Percentiles rank a stretch among this genome's conserved stretches.
phyloP scores from a whole-genome alignment of 495 filamentous ascomycete species.

The Neurospora pannonica region DNA sequence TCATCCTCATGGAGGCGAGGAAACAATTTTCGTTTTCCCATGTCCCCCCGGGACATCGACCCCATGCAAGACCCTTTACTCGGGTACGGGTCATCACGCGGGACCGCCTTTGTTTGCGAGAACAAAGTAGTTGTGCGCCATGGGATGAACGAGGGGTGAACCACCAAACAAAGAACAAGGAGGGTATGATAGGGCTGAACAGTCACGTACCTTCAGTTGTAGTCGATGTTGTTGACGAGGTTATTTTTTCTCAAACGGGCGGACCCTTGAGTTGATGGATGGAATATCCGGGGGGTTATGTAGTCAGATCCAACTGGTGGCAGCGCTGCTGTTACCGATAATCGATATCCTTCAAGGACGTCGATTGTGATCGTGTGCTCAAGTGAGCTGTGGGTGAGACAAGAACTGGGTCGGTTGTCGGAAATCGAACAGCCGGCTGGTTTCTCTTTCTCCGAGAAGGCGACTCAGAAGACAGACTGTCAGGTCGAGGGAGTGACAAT shows the following conservation, averaged over 20 bases:
- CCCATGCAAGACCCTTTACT: neutral
- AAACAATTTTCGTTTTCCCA: neutral
- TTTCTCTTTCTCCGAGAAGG: constrained; percentile 9
- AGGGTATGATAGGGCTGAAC: neutral
- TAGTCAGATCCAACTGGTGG: constrained; percentile 30
- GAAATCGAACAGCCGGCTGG: constrained; percentile 21
- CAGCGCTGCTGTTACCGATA: constrained; percentile 24
- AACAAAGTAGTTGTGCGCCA: neutral
- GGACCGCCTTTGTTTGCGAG: neutral
- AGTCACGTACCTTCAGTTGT: neutral
- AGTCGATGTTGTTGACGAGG: neutral
- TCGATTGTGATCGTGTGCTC: constrained; percentile 15
- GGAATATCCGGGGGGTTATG: constrained; percentile 5
- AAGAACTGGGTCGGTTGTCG: constrained; percentile 18
- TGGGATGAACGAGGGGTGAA: neutral
- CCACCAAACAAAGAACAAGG: neutral
- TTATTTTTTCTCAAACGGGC: neutral
- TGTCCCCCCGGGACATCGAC: neutral
- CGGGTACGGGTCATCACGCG: neutral
- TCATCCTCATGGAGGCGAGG: neutral
- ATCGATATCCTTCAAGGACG: constrained; percentile 28
- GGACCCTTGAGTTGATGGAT: neutral
- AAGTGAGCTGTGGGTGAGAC: constrained; percentile 19
- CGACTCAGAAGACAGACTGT: constrained; percentile 20
- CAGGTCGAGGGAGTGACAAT: constrained; percentile 27